These are phyloP conservation scores for Acanthamoeba triangularis DNA, from an alignment of 208 protist species.

Conservation along the genomic window DNA sequence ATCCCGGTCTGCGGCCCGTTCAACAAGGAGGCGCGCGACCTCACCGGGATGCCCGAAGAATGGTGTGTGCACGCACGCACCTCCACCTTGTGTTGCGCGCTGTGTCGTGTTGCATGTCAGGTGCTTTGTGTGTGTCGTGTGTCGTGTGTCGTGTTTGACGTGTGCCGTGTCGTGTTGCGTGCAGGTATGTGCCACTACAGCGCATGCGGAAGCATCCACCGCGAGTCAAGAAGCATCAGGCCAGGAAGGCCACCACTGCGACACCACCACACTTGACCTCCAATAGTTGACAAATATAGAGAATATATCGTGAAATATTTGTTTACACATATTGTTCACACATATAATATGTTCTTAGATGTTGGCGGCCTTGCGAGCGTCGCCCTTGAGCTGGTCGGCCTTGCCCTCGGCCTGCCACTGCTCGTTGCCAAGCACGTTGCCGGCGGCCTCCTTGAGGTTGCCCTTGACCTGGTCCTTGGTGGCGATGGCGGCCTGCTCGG, in stretches of 20 bases:
- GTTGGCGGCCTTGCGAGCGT: not conserved
- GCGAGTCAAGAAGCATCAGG: slow-evolving; percentile 25
- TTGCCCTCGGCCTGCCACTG: not conserved
- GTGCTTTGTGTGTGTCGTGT: not conserved
- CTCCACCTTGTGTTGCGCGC: not conserved
- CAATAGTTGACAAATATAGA: too few relatives aligned
- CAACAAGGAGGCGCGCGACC: slow-evolving; percentile 58
- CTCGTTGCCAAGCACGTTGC: slow-evolving; percentile 6
- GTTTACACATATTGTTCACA: too few relatives aligned
- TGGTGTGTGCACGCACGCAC: too few relatives aligned
- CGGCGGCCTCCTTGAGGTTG: slow-evolving; percentile 8
- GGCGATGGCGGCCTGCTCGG: not conserved
- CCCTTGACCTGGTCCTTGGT: not conserved
- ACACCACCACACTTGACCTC: too few relatives aligned
- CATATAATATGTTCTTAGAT: not conserved
- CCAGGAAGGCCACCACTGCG: too few relatives aligned
- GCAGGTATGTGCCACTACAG: slow-evolving; percentile 37
- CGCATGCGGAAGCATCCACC: slow-evolving; percentile 29
- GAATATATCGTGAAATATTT: too few relatives aligned
- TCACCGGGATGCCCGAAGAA: slow-evolving; percentile 11
- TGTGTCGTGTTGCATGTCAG: not conserved
- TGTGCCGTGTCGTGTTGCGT: not conserved
- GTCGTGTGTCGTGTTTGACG: too few relatives aligned
- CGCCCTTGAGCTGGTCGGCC: not conserved
- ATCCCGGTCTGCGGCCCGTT: slow-evolving; percentile 60